Conservation (phyloP, 176 grass and related monocot genomes). For the Calamus simplicifolius region DNA sequence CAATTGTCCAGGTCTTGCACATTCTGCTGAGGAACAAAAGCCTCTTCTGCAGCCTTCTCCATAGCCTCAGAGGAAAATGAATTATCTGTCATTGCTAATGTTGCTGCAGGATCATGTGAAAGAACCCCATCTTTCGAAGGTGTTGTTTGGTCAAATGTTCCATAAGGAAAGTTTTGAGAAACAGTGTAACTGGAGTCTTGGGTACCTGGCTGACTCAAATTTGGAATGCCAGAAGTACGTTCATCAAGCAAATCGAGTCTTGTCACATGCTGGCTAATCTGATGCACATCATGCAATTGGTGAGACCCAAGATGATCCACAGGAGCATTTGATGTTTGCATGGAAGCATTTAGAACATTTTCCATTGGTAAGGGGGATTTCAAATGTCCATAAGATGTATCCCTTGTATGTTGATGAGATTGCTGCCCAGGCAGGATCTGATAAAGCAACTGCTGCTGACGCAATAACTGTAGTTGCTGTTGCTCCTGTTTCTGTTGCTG, state of each 20-base stretch:
- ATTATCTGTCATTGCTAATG: conserved; percentile 21
- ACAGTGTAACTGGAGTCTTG: conserved; percentile 26
- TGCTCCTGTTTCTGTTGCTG: conserved; percentile 78
- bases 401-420: conserved; percentile 31
- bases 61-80: conserved; percentile 5
- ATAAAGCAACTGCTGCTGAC: conserved; percentile 51
- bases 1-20: conserved; percentile 6
- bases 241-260: conserved; percentile 15
- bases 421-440: conserved; percentile 29
- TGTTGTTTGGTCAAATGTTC: conserved; percentile 21
- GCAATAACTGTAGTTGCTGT: conserved; percentile 40
- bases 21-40: conserved; percentile 1
- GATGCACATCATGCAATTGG: conserved; percentile 43
- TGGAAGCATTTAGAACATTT: conserved; percentile 1
- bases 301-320: conserved; percentile 29
- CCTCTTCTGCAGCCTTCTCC: conserved; percentile 9
- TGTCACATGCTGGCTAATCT: conserved; percentile 37
- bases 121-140: conserved; percentile 29
- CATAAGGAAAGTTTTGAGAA: conserved; percentile 22
- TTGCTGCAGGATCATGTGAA: conserved; percentile 6
- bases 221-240: conserved; percentile 31
- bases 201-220: conserved; percentile 26
- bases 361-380: background rate
- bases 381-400: conserved; percentile 28
- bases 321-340: conserved; percentile 32